These are phyloP conservation scores for Boletellus dicymbophilus DNA, from an alignment of 1,284 basidiomycete genomes.

Conservation along the genomic window DNA sequence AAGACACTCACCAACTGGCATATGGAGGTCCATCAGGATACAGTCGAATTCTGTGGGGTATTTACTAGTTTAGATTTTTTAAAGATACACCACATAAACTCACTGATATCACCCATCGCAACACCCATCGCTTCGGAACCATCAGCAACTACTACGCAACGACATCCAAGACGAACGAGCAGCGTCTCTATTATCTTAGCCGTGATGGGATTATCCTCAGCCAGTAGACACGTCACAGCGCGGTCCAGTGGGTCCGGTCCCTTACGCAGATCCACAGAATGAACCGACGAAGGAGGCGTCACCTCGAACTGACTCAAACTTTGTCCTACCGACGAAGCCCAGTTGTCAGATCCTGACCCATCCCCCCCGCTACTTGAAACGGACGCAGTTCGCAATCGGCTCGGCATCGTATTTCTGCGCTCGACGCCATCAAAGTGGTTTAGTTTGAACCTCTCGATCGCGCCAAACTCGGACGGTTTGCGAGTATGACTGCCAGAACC, in stretches of 20 bases:
- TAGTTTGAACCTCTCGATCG: conserved; percentile 84
- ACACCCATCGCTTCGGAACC: conserved; percentile 96
- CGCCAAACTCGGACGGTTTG: conserved; percentile 84
- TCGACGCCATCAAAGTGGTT: conserved; percentile 73
- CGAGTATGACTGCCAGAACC: conserved; percentile 61
- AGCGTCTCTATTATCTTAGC: conserved; percentile 96
- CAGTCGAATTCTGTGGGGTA: conserved; percentile 73
- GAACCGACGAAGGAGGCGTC: conserved; percentile 77
- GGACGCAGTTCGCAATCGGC: conserved; percentile 85
- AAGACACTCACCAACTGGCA: conserved; percentile 77
- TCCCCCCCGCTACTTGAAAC: conserved; percentile 74
- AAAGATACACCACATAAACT: conserved; percentile 36
- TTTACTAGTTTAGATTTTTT: conserved; percentile 17
- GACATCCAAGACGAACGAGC: conserved; percentile 89
- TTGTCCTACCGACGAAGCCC: conserved; percentile 61
- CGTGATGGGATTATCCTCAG: conserved; percentile 97
- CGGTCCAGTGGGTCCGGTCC: conserved; percentile 73
- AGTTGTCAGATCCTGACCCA: conserved; percentile 74
- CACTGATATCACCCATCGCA: conserved; percentile 95
- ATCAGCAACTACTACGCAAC: conserved; percentile 92
- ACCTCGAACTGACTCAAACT: conserved; percentile 52
- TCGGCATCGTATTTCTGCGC: conserved; percentile 87
- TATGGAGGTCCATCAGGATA: conserved; percentile 88
- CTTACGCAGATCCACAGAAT: conserved; percentile 73
- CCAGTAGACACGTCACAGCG: conserved; percentile 88